Conservation (phyloP, 257 asterid genomes). For the Solanum tarijense region DNA sequence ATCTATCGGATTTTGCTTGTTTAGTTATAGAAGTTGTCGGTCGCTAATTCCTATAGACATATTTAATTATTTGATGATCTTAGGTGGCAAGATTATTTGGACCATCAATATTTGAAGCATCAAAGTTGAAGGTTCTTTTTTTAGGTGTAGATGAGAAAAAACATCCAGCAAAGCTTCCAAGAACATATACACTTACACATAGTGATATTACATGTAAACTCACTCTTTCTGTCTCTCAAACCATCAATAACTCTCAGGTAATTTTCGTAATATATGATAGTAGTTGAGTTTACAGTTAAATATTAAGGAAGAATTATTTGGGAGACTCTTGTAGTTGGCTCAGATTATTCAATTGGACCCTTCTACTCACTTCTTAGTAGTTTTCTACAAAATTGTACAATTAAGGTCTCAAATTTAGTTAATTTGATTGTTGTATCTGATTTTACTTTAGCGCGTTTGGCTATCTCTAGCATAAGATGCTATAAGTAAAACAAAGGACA, state of each 20-base stretch:
- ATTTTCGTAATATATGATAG: neutral
- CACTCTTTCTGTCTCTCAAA: conserved; percentile 60
- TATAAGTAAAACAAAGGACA: no score
- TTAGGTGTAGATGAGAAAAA: conserved; percentile 53
- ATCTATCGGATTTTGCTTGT: neutral
- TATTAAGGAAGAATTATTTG: no score
- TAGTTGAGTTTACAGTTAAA: neutral
- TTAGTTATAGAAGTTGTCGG: neutral
- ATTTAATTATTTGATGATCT: neutral
- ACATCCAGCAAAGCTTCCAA: conserved; percentile 59
- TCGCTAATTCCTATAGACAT: no score
- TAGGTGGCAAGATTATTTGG: conserved; percentile 88
- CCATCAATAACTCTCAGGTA: conserved; percentile 65
- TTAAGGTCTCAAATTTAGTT: neutral
- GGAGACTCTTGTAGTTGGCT: accelerated
- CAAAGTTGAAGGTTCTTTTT: conserved; percentile 57
- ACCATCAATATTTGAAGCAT: conserved; percentile 72
- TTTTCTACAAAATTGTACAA: no score
- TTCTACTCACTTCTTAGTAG: no score
- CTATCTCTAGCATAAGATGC: no score
- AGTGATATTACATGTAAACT: conserved; percentile 58
- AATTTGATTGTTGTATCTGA: neutral
- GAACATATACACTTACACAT: conserved; percentile 71
- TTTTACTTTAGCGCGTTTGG: neutral
- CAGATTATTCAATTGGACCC: no score